A percentile compares a stretch with the other conserved stretches of the same genome.
Evolutionary conservation across 345 rosid species (phyloP).

Genomic region (Pelargonium nanum): DNA sequence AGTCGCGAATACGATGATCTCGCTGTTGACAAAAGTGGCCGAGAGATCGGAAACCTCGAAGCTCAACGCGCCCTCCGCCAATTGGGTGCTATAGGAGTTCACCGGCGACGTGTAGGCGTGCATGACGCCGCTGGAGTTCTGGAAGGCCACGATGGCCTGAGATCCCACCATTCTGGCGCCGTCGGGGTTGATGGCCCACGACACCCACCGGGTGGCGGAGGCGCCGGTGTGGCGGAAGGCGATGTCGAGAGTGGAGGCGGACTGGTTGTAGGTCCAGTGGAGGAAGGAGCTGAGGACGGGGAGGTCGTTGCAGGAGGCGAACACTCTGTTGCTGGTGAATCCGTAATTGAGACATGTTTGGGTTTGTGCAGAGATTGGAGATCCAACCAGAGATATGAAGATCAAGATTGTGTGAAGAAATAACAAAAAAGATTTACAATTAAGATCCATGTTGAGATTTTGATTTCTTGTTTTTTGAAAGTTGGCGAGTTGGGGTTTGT

Average conservation of each 20-base stretch:
- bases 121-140: constrained; percentile 24
- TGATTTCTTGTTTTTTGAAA: too few relatives aligned
- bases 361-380: constrained; percentile 14
- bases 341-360: constrained; percentile 27
- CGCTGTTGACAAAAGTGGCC: constrained; percentile 17
- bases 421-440: constrained; percentile 7
- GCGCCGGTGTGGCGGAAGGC: constrained; percentile 49
- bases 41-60: constrained; percentile 32
- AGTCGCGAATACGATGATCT: constrained; percentile 57
- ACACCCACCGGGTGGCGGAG: constrained; percentile 31
- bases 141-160: constrained; percentile 56
- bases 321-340: constrained; percentile 25
- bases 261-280: constrained; percentile 46
- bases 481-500: not conserved
- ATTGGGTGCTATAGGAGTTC: rapidly evolving
- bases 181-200: constrained; percentile 66
- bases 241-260: constrained; percentile 33
- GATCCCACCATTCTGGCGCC: constrained; percentile 31
- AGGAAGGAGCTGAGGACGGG: constrained; percentile 39
- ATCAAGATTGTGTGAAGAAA: constrained; percentile 7
- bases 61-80: constrained; percentile 23
- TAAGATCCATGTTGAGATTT: too few relatives aligned
- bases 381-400: constrained; percentile 10
- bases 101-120: constrained; percentile 31
- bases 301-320: constrained; percentile 30